Percentiles rank a stretch among this genome's conserved stretches.
phyloP scores from a whole-genome alignment of 495 filamentous ascomycete species.

The Chlorociboria aeruginascens region DNA sequence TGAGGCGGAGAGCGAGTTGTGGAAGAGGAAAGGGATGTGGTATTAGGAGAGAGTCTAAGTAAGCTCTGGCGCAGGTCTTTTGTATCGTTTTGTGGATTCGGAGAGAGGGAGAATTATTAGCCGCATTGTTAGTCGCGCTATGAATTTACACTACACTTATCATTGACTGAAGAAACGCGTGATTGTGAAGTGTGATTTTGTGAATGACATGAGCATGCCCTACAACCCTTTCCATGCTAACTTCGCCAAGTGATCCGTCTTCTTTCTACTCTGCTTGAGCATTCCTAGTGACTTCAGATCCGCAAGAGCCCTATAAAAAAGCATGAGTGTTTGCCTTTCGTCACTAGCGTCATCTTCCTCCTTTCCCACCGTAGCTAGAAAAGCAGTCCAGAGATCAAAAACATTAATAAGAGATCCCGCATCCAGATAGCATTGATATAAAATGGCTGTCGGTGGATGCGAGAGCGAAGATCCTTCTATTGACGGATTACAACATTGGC shows the following conservation, averaged over 20 bases:
- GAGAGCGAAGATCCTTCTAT: slow-evolving; percentile 41
- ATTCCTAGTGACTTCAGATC: slow-evolving; percentile 79
- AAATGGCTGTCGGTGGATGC: slow-evolving; percentile 64
- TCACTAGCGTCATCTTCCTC: slow-evolving; percentile 40
- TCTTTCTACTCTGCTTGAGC: slow-evolving; percentile 81
- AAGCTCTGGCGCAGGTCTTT: no score
- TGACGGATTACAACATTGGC: slow-evolving; percentile 45
- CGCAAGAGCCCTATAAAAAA: slow-evolving; percentile 74
- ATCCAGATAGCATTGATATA: slow-evolving; percentile 89
- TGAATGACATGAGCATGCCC: background rate
- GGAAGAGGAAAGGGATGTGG: slow-evolving; percentile 32
- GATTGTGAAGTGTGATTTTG: background rate
- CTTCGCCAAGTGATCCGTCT: slow-evolving; percentile 83
- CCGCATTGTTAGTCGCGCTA: no score
- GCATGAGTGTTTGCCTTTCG: slow-evolving; percentile 44
- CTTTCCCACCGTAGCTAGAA: slow-evolving; percentile 59
- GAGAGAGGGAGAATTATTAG: no score
- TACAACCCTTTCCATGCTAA: slow-evolving; percentile 26
- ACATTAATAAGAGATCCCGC: slow-evolving; percentile 80
- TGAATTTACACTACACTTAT: background rate
- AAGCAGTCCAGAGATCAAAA: slow-evolving; percentile 82
- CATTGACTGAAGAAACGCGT: background rate
- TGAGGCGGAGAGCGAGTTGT: slow-evolving; percentile 21
- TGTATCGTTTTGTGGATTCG: no score
- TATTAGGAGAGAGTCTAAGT: slow-evolving; percentile 11